Conservation (phyloP, 2,329 filamentous ascomycete species). For the Talaromyces sp. region DNA sequence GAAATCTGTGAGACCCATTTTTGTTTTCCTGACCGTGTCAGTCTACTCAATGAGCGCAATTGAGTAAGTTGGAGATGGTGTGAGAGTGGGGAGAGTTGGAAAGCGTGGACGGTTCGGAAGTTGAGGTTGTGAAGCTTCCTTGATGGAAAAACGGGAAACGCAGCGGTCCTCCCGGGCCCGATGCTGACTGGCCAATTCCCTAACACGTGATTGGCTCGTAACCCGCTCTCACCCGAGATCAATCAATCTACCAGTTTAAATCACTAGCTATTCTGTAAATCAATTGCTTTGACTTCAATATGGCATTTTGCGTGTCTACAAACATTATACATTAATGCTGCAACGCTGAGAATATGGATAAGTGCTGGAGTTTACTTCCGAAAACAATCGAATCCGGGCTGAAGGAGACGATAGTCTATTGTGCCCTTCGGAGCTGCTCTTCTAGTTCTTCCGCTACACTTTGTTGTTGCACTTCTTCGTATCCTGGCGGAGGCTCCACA, state of each 20-base stretch:
- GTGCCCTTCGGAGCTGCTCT: constrained; percentile 41
- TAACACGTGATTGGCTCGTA: constrained; percentile 37
- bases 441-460: constrained; percentile 71
- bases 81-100: constrained; percentile 1
- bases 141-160: constrained; percentile 38
- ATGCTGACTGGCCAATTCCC: constrained; percentile 34
- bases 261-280: too few relatives aligned
- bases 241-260: background rate
- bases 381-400: too few relatives aligned
- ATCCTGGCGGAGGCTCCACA: constrained; percentile 78
- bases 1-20: constrained; percentile 61
- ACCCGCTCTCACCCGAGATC: constrained; percentile 16
- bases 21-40: constrained; percentile 24
- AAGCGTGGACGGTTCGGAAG: constrained; percentile 15
- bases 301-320: background rate
- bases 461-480: constrained; percentile 84
- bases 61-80: constrained; percentile 20
- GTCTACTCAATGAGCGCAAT: constrained; percentile 29
- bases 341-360: background rate
- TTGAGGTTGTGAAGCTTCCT: constrained; percentile 32
- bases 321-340: background rate
- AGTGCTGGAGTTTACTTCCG: background rate
- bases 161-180: constrained; percentile 27
- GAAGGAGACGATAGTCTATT: background rate
- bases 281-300: background rate